phyloP scores from a whole-genome alignment of 306 rosid species.

The Dryas drummondii region DNA sequence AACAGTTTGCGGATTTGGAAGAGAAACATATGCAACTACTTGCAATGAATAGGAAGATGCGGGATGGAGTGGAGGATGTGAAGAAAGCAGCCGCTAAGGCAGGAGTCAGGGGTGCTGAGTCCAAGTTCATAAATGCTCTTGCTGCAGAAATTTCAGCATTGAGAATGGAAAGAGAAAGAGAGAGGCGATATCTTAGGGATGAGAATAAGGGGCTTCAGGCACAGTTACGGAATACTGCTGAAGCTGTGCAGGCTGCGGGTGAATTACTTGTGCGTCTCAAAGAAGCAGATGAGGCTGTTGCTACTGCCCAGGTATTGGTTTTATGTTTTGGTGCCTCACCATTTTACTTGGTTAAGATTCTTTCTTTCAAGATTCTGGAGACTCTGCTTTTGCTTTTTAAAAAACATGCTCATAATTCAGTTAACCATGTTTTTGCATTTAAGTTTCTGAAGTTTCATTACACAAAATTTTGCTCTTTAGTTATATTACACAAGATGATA shows the following conservation, averaged over 20 bases:
- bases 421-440: background rate
- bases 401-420: background rate
- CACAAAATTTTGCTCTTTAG: background rate
- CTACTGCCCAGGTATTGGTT: conserved; percentile 61
- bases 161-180: conserved; percentile 82
- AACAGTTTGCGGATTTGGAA: conserved; percentile 96
- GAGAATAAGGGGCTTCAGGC: conserved; percentile 95
- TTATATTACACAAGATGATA: background rate
- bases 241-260: conserved; percentile 99
- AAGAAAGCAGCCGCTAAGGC: conserved; percentile 94
- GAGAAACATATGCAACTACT: conserved; percentile 88
- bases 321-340: background rate
- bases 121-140: conserved; percentile 89
- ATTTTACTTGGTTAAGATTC: background rate
- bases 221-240: conserved; percentile 94
- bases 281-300: conserved; percentile 91
- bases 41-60: conserved; percentile 82
- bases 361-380: background rate
- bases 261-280: conserved; percentile 88
- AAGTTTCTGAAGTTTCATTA: background rate
- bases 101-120: conserved; percentile 90
- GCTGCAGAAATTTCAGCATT: conserved; percentile 94
- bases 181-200: conserved; percentile 70
- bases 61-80: conserved; percentile 87
- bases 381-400: background rate